Evolutionary conservation across 768 basidiomycete species (phyloP).

Genomic region (Xanthoconium stramineum): DNA sequence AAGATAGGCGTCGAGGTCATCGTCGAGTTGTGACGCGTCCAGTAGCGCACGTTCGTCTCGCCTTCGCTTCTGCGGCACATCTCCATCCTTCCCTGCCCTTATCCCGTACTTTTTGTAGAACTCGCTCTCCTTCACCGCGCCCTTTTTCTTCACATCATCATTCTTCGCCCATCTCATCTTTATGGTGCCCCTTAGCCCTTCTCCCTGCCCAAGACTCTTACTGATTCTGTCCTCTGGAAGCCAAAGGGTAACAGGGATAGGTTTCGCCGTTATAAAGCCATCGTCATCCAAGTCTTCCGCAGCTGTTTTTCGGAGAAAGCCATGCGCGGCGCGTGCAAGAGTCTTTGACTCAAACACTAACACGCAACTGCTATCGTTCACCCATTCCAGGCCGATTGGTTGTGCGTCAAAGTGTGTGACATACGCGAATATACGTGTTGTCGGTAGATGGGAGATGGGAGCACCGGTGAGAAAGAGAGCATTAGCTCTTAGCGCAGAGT

Average conservation of each 20-base stretch:
- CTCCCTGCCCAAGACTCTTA: conserved; percentile 64
- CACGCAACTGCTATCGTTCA: conserved; percentile 80
- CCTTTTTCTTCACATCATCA: conserved; percentile 75
- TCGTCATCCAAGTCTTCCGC: conserved; percentile 51
- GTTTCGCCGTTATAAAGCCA: conserved; percentile 59
- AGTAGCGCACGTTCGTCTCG: conserved; percentile 31
- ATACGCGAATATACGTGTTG: conserved; percentile 76
- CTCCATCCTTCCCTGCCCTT: conserved; percentile 58
- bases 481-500: conserved; percentile 51
- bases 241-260: conserved; percentile 73
- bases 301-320: conserved; percentile 47
- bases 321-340: conserved; percentile 51
- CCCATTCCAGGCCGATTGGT: conserved; percentile 81
- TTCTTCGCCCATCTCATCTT: conserved; percentile 73
- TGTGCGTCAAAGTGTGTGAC: conserved; percentile 72
- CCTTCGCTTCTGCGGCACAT: conserved; percentile 37
- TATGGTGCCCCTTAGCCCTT: conserved; percentile 63
- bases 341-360: conserved; percentile 64
- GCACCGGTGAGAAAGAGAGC: conserved; percentile 71
- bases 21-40: conserved; percentile 50
- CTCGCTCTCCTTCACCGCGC: conserved; percentile 66
- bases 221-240: conserved; percentile 77
- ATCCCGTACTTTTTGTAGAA: conserved; percentile 77
- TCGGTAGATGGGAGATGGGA: conserved; percentile 74
- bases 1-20: conserved; percentile 69